Percentiles rank a stretch among this genome's conserved stretches.
These are phyloP conservation scores for Trichoderma koningii DNA, from an alignment of 2,329 filamentous ascomycete genomes.

Conservation along the genomic window DNA sequence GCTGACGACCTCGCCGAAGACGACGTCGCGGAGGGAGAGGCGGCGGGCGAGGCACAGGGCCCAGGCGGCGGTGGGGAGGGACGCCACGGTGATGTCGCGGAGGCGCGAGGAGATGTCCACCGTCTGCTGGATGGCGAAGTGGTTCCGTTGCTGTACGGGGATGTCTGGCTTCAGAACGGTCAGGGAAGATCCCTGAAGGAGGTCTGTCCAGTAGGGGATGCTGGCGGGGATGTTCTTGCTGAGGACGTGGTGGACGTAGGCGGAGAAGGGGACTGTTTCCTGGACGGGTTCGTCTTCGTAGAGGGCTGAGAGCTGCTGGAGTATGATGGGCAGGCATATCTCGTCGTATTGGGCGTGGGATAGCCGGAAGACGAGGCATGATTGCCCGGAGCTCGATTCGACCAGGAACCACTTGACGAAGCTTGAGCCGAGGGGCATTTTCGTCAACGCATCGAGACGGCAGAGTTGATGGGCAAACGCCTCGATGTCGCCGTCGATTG, in stretches of 20 bases:
- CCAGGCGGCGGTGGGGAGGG: conserved; percentile 68
- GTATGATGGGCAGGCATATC: conserved; percentile 63
- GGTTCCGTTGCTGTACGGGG: conserved; percentile 41
- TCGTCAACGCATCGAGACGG: conserved; percentile 56
- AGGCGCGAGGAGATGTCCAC: conserved; percentile 51
- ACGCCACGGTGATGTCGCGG: conserved; percentile 62
- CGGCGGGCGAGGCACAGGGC: conserved; percentile 61
- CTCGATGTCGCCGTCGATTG: conserved; percentile 52
- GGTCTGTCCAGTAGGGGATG: conserved; percentile 61
- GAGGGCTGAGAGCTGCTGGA: conserved; percentile 60
- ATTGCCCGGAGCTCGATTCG: conserved; percentile 32
- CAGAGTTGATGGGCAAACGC: conserved; percentile 57
- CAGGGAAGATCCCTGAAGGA: conserved; percentile 59
- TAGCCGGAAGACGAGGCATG: conserved; percentile 60
- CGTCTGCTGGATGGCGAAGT: conserved; percentile 47
- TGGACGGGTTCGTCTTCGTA: conserved; percentile 37
- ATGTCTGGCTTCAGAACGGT: conserved; percentile 45
- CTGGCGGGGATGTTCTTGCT: conserved; percentile 49
- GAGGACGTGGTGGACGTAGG: conserved; percentile 49
- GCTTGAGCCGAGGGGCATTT: conserved; percentile 59
- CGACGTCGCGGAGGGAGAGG: conserved; percentile 55
- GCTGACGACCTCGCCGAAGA: conserved; percentile 67
- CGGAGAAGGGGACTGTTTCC: conserved; percentile 47
- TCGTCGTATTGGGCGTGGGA: conserved; percentile 72
- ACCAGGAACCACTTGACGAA: conserved; percentile 63